Percentiles rank a stretch among this genome's conserved stretches.
phyloP scores from a whole-genome alignment of 1,284 basidiomycete species.

The Tylopilus sp. region DNA sequence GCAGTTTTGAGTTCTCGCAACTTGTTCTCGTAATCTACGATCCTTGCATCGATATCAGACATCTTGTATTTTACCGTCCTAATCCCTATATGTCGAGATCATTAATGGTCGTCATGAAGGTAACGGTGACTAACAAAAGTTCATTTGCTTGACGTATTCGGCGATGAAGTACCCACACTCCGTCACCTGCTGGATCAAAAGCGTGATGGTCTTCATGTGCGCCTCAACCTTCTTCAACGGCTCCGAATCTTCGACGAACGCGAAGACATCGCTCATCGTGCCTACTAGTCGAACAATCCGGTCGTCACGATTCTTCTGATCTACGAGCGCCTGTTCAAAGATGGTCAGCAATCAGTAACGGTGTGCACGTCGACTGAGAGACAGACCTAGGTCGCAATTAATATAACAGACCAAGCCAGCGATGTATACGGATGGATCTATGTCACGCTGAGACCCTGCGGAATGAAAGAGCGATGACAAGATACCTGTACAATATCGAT shows the following conservation, averaged over 20 bases:
- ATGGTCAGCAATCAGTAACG: too few species aligned
- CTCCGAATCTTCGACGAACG: neutral
- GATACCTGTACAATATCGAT: neutral
- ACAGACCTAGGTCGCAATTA: neutral
- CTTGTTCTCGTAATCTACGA: too few species aligned
- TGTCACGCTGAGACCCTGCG: neutral
- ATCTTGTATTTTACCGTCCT: too few species aligned
- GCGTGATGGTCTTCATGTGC: neutral
- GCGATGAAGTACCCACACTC: neutral
- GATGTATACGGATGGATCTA: constrained; percentile 1
- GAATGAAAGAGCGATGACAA: neutral
- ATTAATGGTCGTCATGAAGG: too few species aligned
- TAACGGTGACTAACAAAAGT: neutral
- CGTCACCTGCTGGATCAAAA: neutral
- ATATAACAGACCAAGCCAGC: neutral
- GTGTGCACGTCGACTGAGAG: neutral
- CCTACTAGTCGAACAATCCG: neutral
- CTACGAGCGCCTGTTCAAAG: neutral
- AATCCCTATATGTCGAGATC: too few species aligned
- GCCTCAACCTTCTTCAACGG: neutral
- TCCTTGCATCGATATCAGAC: too few species aligned
- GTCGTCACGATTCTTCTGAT: neutral
- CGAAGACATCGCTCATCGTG: neutral
- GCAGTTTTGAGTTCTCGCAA: too few species aligned
- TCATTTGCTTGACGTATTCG: neutral